Evolutionary conservation across 176 grass and related monocot species (phyloP).

Genomic region (Alloteropsis semialata): DNA sequence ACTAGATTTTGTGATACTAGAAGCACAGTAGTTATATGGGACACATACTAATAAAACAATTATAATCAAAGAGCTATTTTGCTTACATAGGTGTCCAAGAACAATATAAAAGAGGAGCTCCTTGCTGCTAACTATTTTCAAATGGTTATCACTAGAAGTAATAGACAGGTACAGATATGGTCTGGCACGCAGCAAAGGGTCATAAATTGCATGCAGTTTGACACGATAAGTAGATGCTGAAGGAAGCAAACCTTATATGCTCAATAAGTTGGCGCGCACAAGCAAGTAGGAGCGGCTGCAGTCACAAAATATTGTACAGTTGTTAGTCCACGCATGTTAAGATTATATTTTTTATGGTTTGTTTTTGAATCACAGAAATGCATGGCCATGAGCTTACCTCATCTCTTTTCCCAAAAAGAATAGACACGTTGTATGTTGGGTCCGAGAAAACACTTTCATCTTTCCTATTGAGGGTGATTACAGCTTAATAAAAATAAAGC

Average conservation of each 20-base stretch:
- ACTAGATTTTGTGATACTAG: background rate
- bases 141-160: background rate
- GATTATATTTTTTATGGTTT: background rate
- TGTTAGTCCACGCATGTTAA: constrained; percentile 19
- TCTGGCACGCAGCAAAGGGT: background rate
- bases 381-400: constrained; percentile 45
- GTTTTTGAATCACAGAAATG: too few relatives aligned
- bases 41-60: background rate
- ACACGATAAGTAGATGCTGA: background rate
- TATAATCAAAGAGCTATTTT: background rate
- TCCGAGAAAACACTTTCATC: constrained; percentile 87
- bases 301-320: constrained; percentile 21
- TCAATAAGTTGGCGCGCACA: constrained; percentile 88
- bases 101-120: background rate
- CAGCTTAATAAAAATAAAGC: background rate
- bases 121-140: background rate
- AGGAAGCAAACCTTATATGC: constrained; percentile 74
- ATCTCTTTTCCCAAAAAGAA: constrained; percentile 97
- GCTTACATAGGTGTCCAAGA: background rate
- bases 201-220: background rate
- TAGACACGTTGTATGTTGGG: constrained; percentile 76
- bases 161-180: background rate
- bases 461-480: constrained; percentile 49
- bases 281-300: constrained; percentile 71
- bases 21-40: background rate